Percentiles rank a stretch among this genome's conserved stretches.
Evolutionary conservation across 1,139 yeast species (phyloP).

Genomic region (Geotrichum cucujoidarum): DNA sequence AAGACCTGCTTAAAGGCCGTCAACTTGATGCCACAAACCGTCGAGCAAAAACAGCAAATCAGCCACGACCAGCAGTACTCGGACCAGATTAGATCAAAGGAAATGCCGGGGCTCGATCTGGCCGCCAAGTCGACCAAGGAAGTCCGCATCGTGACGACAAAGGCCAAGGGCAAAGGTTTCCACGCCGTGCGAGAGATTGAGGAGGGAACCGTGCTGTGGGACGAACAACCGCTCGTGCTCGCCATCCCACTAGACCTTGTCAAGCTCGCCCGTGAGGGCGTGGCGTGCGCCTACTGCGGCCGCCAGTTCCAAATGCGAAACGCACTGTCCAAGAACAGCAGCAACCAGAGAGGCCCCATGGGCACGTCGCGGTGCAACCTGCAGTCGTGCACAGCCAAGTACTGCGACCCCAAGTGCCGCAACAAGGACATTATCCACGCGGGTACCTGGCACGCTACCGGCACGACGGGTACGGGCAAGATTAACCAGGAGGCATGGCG

Average conservation of each 20-base stretch:
- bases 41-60: slow-evolving; percentile 9
- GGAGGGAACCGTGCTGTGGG: slow-evolving; percentile 51
- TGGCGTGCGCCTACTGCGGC: slow-evolving; percentile 71
- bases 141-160: slow-evolving; percentile 46
- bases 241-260: slow-evolving; percentile 69
- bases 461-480: slow-evolving; percentile 19
- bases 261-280: slow-evolving; percentile 57
- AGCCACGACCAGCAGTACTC: slow-evolving; percentile 24
- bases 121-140: neutral
- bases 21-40: slow-evolving; percentile 19
- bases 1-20: slow-evolving; percentile 21
- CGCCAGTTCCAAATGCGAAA: neutral
- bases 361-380: slow-evolving; percentile 10
- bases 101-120: slow-evolving; percentile 42
- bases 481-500: slow-evolving; percentile 51
- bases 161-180: slow-evolving; percentile 36
- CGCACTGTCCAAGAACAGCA: neutral
- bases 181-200: slow-evolving; percentile 39
- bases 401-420: slow-evolving; percentile 28
- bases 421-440: slow-evolving; percentile 45
- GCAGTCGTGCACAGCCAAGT: slow-evolving; percentile 28
- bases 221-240: slow-evolving; percentile 57
- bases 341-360: slow-evolving; percentile 2
- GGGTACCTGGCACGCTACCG: slow-evolving; percentile 49
- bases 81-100: slow-evolving; percentile 46